Percentiles rank a stretch among this genome's conserved stretches.
phyloP scores from a whole-genome alignment of 2,329 filamentous ascomycete species.

The Sphaerulina populicola region DNA sequence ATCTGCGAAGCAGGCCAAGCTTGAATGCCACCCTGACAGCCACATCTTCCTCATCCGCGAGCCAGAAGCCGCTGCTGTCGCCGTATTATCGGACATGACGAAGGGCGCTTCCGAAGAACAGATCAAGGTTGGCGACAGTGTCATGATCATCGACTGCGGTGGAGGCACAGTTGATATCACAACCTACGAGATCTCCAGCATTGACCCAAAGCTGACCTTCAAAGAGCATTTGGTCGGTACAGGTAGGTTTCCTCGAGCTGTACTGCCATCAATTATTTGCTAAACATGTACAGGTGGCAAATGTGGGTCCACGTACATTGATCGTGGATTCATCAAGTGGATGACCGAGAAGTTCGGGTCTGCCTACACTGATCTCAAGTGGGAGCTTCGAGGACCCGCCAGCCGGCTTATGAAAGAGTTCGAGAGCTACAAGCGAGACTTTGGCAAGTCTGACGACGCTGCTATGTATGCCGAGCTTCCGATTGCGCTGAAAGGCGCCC shows the following conservation, averaged over 20 bases:
- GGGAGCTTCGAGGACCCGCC: constrained; percentile 8
- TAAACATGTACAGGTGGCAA: constrained; percentile 7
- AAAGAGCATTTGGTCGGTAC: constrained; percentile 11
- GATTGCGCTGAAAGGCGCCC: background rate
- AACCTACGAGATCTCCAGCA: constrained; percentile 7
- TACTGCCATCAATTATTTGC: background rate
- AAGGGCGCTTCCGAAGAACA: constrained; percentile 1
- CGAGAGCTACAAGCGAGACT: constrained; percentile 9
- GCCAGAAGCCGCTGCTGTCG: constrained; percentile 64
- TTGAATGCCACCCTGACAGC: constrained; percentile 40
- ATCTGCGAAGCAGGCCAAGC: constrained; percentile 62
- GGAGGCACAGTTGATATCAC: constrained; percentile 17
- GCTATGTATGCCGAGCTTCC: constrained; percentile 2
- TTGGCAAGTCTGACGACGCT: constrained; percentile 4
- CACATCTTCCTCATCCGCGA: constrained; percentile 56
- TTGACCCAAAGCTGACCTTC: constrained; percentile 4
- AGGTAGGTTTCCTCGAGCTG: background rate
- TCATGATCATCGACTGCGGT: constrained; percentile 16
- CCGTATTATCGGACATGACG: background rate
- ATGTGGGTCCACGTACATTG: constrained; percentile 17
- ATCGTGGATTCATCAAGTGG: constrained; percentile 14
- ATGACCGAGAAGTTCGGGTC: constrained; percentile 9
- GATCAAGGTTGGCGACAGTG: constrained; percentile 6
- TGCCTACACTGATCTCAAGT: constrained; percentile 3
- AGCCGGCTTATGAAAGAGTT: constrained; percentile 15